Conservation (phyloP, 169 alveolate species). For the Eimeria praecox region DNA sequence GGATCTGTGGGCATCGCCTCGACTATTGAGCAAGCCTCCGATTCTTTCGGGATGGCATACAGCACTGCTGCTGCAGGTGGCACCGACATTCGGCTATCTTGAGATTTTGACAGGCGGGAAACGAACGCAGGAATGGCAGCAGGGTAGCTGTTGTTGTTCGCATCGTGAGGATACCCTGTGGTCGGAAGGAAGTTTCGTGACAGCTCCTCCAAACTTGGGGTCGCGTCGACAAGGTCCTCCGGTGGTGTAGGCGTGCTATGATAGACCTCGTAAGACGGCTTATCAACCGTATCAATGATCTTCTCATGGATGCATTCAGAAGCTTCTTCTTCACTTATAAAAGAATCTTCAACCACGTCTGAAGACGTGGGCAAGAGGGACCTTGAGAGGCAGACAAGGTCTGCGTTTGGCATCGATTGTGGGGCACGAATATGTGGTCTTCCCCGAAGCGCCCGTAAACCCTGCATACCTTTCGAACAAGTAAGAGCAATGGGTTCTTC, state of each 20-base stretch:
- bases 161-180: constrained; percentile 58
- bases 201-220: constrained; percentile 53
- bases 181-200: constrained; percentile 52
- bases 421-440: constrained; percentile 20
- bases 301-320: constrained; percentile 13
- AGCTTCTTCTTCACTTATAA: constrained; percentile 53
- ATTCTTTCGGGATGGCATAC: constrained; percentile 53
- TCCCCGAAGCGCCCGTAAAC: constrained; percentile 42
- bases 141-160: constrained; percentile 35
- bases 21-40: constrained; percentile 12
- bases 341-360: not conserved
- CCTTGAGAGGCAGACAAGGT: constrained; percentile 35
- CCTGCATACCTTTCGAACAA: constrained; percentile 22
- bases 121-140: constrained; percentile 57
- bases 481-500: constrained; percentile 25
- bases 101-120: constrained; percentile 48
- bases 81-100: constrained; percentile 61
- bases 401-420: constrained; percentile 58
- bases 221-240: constrained; percentile 61
- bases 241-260: constrained; percentile 61
- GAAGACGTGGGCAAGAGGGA: not conserved
- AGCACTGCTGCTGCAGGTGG: constrained; percentile 62
- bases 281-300: not conserved
- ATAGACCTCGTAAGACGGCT: constrained; percentile 51
- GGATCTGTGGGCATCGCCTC: constrained; percentile 70